These are phyloP conservation scores for Stentor coeruleus DNA, from an alignment of 73 alveolate genomes.

Conservation along the genomic window DNA sequence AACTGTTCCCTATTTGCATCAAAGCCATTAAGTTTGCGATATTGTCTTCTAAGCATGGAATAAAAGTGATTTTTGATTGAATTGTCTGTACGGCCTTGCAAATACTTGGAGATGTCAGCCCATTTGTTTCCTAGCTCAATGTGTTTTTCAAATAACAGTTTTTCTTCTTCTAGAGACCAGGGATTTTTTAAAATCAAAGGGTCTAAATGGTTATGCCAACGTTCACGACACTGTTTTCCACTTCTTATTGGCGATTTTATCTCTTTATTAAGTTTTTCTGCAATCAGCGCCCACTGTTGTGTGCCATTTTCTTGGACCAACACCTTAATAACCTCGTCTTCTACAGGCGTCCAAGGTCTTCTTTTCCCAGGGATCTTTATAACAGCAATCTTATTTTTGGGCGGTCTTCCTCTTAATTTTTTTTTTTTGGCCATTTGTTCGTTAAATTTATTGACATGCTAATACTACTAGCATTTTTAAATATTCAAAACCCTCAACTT, in stretches of 20 bases:
- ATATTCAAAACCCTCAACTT: too few relatives aligned
- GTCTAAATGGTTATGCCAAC: slow-evolving; percentile 95
- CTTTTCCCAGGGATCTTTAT: neutral
- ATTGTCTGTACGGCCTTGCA: slow-evolving; percentile 91
- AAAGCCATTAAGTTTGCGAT: slow-evolving; percentile 57
- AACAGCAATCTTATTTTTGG: neutral
- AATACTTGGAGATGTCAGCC: slow-evolving; percentile 78
- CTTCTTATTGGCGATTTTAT: slow-evolving; percentile 49
- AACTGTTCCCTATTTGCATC: slow-evolving; percentile 1
- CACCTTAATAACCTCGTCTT: slow-evolving; percentile 56
- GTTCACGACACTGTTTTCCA: slow-evolving; percentile 95
- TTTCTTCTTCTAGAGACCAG: slow-evolving; percentile 90
- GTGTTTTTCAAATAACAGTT: slow-evolving; percentile 70
- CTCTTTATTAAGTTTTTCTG: slow-evolving; percentile 37
- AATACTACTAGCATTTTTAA: too few relatives aligned
- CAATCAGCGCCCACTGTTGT: slow-evolving; percentile 58
- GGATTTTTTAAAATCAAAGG: slow-evolving; percentile 85
- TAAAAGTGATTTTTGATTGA: slow-evolving; percentile 83
- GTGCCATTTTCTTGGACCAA: slow-evolving; percentile 51
- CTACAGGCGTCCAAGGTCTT: slow-evolving; percentile 41
- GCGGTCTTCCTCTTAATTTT: slow-evolving; percentile 15
- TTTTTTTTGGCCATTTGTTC: neutral
- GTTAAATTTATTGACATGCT: slow-evolving; percentile 1
- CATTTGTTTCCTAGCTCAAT: slow-evolving; percentile 81
- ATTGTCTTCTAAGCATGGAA: slow-evolving; percentile 72